Evolutionary conservation across 2,329 filamentous ascomycete genomes (phyloP), one percentile per base, ranked within the genome.

Genomic region (Cyphellophora europaea): DNA sequence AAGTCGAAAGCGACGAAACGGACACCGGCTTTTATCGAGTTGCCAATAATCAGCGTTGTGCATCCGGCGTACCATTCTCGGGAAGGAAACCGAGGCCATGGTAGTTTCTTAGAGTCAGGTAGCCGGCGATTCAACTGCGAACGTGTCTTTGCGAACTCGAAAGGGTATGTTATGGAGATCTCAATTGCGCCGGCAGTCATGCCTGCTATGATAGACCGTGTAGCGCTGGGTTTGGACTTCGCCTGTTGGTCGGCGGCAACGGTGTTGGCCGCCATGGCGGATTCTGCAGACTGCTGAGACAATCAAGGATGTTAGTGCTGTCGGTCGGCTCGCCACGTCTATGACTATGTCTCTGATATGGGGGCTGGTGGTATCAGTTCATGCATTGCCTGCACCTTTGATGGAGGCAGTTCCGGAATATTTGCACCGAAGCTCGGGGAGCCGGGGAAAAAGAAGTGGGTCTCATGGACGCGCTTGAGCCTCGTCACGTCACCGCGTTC

Each of bases 31-130:
- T 98, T 98, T 56, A 91, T 72, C 35, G 87, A 93, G 64, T 98
- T 98, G 42, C 91, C 91, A 49, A 96, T 86, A 40, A 98, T 93
- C 56, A 95, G 65, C 17, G 91, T 96, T 30, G 91, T 96, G 66
- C 91, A 98, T 23, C 91, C 91, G 10, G 91, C 89, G 60, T 98
- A 98, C 91, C 91, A 98, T 60, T 93, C 86, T 50, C 65, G 69
- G 32, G 47, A 49, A 5, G 91, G 91, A 53, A 96, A 96, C 8
- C 85, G 84, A 28, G 91, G 91, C 83, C 86, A 95, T 35, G 89
- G 87, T 18, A 95, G 73, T 66, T 93, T 95, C 67, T 93, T 70
- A 30, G 79, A 81, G 36, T 82, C 79, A 32, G 82, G 70, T 52
- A 96, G 69, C 50, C 79, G 77, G 49, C 81, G 77, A 61, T 98